Conservation (phyloP, 139 green algal species). For the Tetraselmis striata region DNA sequence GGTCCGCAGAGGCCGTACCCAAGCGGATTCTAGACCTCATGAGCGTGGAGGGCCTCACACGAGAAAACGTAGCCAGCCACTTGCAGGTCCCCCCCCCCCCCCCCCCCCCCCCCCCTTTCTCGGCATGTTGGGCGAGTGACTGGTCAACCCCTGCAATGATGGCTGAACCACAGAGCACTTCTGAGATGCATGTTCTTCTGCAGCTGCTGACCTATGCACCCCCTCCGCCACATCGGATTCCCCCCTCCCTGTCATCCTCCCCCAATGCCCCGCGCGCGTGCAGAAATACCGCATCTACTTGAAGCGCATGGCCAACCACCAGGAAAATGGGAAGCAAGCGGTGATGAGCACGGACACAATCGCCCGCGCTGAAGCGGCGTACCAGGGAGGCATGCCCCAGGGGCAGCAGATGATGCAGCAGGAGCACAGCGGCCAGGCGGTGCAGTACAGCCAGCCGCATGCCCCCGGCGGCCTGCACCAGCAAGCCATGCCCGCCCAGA, state of each 20-base stretch:
- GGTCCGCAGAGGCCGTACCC: slow-evolving; percentile 82
- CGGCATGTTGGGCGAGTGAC: no score
- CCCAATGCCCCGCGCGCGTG: no score
- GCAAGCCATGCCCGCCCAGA: neutral
- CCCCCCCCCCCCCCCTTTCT: no score
- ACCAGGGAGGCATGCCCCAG: neutral
- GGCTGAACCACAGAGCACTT: neutral
- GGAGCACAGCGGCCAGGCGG: neutral
- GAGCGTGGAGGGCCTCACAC: slow-evolving; percentile 84
- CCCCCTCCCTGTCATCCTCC: neutral
- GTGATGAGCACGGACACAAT: neutral
- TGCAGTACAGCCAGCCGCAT: no score
- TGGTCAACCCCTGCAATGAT: no score
- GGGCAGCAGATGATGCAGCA: neutral
- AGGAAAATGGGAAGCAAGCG: neutral
- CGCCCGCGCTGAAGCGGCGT: neutral
- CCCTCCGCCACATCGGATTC: no score
- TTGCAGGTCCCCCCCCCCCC: slow-evolving; percentile 45
- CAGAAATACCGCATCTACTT: slow-evolving; percentile 96
- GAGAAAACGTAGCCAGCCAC: slow-evolving; percentile 93
- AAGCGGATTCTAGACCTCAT: slow-evolving; percentile 98
- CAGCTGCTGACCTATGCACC: neutral
- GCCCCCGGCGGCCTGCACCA: no score
- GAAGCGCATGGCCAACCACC: slow-evolving; percentile 52
- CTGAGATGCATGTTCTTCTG: neutral